Conservation (phyloP, 805 yeast species). For the Myxozyma sirexii region DNA sequence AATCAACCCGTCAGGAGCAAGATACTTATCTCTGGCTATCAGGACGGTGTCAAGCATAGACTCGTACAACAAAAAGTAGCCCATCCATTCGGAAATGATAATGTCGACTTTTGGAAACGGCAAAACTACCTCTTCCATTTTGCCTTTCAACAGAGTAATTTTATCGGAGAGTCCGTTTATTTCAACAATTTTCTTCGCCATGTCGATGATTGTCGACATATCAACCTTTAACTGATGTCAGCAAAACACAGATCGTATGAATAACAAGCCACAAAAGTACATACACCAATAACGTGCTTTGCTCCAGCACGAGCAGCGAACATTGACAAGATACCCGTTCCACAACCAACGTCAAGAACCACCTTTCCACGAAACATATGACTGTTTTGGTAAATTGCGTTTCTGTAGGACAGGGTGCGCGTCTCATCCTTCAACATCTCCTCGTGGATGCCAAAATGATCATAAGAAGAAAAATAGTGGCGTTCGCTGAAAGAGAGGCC, state of each 20-base stretch:
- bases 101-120: conserved; percentile 92
- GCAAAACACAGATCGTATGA: not conserved
- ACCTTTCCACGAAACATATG: conserved; percentile 79
- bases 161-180: conserved; percentile 77
- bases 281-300: conserved; percentile 92
- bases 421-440: conserved; percentile 89
- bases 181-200: conserved; percentile 78
- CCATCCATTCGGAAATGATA: conserved; percentile 99
- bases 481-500: conserved; percentile 24
- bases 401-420: conserved; percentile 78
- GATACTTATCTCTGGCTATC: conserved; percentile 87
- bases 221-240: conserved; percentile 52
- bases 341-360: conserved; percentile 93
- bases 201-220: conserved; percentile 92
- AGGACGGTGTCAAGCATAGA: conserved; percentile 97
- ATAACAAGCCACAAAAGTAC: conserved; percentile 41
- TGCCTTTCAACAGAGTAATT: conserved; percentile 83
- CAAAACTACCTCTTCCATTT: conserved; percentile 84
- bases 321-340: conserved; percentile 89
- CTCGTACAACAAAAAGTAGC: conserved; percentile 94
- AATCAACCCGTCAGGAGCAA: conserved; percentile 76
- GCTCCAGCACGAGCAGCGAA: conserved; percentile 94
- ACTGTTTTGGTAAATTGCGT: conserved; percentile 80
- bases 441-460: conserved; percentile 89
- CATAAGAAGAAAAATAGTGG: conserved; percentile 85